Evolutionary conservation across 306 rosid genomes (phyloP).

Genomic region (Corylus heterophylla): DNA sequence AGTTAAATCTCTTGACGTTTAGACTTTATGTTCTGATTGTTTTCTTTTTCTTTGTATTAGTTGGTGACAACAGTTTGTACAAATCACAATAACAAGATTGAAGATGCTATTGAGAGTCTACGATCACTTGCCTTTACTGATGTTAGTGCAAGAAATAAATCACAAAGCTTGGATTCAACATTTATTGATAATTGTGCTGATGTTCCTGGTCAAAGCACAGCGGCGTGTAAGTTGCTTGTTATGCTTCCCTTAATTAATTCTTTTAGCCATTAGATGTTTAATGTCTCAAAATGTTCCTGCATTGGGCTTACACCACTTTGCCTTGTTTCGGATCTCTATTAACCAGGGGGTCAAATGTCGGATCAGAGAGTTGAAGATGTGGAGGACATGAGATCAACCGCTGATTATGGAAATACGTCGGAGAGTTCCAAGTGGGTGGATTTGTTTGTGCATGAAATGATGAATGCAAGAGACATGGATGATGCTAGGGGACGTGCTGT

Average conservation of each 20-base stretch:
- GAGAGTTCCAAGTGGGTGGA: constrained; percentile 41
- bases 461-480: constrained; percentile 27
- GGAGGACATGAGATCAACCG: not conserved
- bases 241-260: not conserved
- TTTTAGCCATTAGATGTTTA: not conserved
- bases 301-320: constrained; percentile 1
- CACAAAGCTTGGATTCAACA: constrained; percentile 20
- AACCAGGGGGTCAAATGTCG: constrained; percentile 34
- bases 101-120: constrained; percentile 34
- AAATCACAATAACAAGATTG: constrained; percentile 25
- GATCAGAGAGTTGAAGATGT: constrained; percentile 27
- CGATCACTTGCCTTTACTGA: constrained; percentile 16
- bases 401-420: not conserved
- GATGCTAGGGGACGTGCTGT: constrained; percentile 41
- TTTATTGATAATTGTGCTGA: constrained; percentile 11
- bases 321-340: not conserved
- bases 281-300: not conserved
- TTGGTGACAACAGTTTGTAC: constrained; percentile 29
- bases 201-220: constrained; percentile 21
- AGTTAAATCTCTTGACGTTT: not conserved
- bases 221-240: constrained; percentile 23
- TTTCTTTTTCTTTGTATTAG: constrained; percentile 16
- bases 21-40: not conserved
- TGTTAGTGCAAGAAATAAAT: constrained; percentile 16
- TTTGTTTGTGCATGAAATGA: constrained; percentile 45